Evolutionary conservation across 1,284 basidiomycete species (phyloP).

Genomic region (Ceratobasidium theobromae): DNA sequence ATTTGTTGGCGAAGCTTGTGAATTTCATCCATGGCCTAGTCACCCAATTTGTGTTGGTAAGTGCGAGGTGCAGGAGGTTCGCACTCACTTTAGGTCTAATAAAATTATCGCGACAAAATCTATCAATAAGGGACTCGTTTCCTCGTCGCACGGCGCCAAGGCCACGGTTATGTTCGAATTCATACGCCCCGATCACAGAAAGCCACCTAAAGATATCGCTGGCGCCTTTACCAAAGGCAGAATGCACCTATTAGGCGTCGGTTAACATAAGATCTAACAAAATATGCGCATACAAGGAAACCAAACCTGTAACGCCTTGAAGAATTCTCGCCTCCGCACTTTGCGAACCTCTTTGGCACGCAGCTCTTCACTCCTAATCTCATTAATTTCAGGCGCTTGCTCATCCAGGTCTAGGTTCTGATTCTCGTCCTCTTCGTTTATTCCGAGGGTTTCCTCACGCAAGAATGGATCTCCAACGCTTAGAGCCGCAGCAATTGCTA

Average conservation of each 20-base stretch:
- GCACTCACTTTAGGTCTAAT: conserved; percentile 79
- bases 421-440: conserved; percentile 53
- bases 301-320: conserved; percentile 72
- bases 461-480: conserved; percentile 97
- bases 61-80: background rate
- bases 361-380: conserved; percentile 60
- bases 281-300: background rate
- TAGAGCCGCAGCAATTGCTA: conserved; percentile 88
- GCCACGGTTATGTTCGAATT: conserved; percentile 44
- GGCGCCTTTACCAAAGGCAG: conserved; percentile 76
- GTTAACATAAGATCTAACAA: conserved; percentile 37
- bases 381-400: conserved; percentile 50
- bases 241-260: conserved; percentile 70
- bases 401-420: conserved; percentile 46
- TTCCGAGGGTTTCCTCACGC: conserved; percentile 69
- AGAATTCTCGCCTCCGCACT: conserved; percentile 70
- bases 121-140: conserved; percentile 46
- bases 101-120: conserved; percentile 88
- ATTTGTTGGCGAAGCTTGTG: conserved; percentile 95
- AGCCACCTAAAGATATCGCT: conserved; percentile 90
- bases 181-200: conserved; percentile 94
- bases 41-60: background rate
- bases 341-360: conserved; percentile 69
- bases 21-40: conserved; percentile 96
- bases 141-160: conserved; percentile 61